Conservation (phyloP, 2,329 filamentous ascomycete species). For the Torrubiella hemipterigena region DNA sequence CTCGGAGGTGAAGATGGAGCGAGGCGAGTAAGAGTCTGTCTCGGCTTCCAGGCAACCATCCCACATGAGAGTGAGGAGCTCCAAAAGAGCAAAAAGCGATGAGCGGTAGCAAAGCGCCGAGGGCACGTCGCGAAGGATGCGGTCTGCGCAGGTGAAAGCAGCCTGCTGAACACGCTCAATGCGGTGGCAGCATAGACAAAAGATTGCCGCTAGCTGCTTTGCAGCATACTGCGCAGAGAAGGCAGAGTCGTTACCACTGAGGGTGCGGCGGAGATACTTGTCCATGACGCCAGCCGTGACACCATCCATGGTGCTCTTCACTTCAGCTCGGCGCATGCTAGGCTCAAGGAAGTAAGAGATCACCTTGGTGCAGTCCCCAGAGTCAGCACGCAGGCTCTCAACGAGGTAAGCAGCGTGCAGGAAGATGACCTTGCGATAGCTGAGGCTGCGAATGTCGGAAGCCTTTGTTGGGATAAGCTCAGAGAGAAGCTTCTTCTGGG, state of each 20-base stretch:
- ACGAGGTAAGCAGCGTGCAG: constrained; percentile 82
- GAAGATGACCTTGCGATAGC: constrained; percentile 85
- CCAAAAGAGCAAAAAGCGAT: constrained; percentile 84
- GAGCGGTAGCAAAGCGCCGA: constrained; percentile 82
- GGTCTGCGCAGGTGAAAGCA: constrained; percentile 71
- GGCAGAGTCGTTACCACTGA: constrained; percentile 56
- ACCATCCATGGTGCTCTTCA: constrained; percentile 53
- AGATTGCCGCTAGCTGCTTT: constrained; percentile 71
- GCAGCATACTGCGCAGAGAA: constrained; percentile 93
- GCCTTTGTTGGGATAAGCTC: constrained; percentile 66
- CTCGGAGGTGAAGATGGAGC: constrained; percentile 65
- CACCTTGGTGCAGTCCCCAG: constrained; percentile 82
- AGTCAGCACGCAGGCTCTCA: constrained; percentile 73
- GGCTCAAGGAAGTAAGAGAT: constrained; percentile 92
- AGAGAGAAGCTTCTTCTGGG: constrained; percentile 69
- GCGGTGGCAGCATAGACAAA: constrained; percentile 84
- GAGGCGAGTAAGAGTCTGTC: constrained; percentile 84
- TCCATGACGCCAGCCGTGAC: constrained; percentile 59
- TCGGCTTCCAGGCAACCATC: constrained; percentile 86
- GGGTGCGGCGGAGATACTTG: constrained; percentile 65
- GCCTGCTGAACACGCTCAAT: constrained; percentile 86
- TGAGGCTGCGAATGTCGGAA: constrained; percentile 67
- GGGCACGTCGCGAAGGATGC: constrained; percentile 72
- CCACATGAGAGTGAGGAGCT: constrained; percentile 92
- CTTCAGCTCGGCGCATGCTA: constrained; percentile 55